Evolutionary conservation across 768 basidiomycete species (phyloP).

Genomic region (Suillus ampliporus): DNA sequence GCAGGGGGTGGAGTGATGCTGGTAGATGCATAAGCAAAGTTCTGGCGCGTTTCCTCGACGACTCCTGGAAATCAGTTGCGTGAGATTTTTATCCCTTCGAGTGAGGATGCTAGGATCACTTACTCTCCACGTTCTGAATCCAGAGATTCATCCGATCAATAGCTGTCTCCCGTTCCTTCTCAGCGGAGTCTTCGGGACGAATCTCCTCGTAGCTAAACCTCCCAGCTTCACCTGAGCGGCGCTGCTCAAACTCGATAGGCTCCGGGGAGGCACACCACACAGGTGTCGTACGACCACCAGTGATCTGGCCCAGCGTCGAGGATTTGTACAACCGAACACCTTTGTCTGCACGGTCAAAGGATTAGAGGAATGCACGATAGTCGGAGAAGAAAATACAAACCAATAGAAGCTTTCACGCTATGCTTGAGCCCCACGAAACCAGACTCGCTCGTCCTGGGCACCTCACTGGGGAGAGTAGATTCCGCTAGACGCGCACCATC

Average conservation of each 20-base stretch:
- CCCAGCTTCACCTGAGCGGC: slow-evolving; percentile 38
- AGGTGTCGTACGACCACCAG: slow-evolving; percentile 34
- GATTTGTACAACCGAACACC: slow-evolving; percentile 72
- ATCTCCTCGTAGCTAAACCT: slow-evolving; percentile 42
- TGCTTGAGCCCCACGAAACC: slow-evolving; percentile 63
- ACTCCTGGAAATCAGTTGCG: slow-evolving; percentile 57
- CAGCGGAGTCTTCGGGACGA: slow-evolving; percentile 21
- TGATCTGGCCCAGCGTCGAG: slow-evolving; percentile 53
- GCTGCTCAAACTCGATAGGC: slow-evolving; percentile 36
- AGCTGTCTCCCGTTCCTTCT: slow-evolving; percentile 32
- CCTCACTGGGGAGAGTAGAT: slow-evolving; percentile 32
- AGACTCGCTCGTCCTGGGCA: slow-evolving; percentile 38
- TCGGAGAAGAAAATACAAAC: slow-evolving; percentile 41
- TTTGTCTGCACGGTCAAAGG: slow-evolving; percentile 53
- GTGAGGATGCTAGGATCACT: slow-evolving; percentile 37
- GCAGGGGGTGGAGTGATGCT: slow-evolving; percentile 58
- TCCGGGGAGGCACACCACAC: slow-evolving; percentile 37
- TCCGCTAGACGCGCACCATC: slow-evolving; percentile 11
- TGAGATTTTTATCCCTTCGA: slow-evolving; percentile 13
- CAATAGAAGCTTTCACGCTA: slow-evolving; percentile 75
- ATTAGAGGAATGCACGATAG: neutral
- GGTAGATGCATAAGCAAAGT: slow-evolving; percentile 57
- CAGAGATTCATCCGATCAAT: slow-evolving; percentile 78
- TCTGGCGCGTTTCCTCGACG: slow-evolving; percentile 79
- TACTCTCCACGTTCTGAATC: slow-evolving; percentile 86